Percentiles rank a stretch among this genome's conserved stretches.
These are phyloP conservation scores for Hymenoscyphus occultus DNA, from an alignment of 2,329 filamentous ascomycete genomes.

Conservation along the genomic window DNA sequence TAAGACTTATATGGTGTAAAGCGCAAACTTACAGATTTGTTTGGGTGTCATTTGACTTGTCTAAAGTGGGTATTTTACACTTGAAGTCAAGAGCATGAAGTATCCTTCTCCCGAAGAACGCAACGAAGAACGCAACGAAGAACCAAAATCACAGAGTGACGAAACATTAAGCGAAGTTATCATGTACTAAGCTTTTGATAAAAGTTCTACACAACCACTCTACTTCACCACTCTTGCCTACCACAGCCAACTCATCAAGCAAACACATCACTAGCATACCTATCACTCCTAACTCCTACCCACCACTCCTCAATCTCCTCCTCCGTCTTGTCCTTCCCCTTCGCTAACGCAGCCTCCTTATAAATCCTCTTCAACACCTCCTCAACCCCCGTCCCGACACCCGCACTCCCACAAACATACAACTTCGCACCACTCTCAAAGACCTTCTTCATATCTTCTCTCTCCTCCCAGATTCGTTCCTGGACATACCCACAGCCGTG, in stretches of 20 bases:
- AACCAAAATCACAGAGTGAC: too few relatives aligned
- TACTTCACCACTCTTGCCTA: too few relatives aligned
- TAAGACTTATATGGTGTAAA: too few relatives aligned
- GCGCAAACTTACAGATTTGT: too few relatives aligned
- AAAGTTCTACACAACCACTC: too few relatives aligned
- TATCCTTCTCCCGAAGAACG: too few relatives aligned
- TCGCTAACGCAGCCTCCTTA: slow-evolving; percentile 37
- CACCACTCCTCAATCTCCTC: slow-evolving; percentile 46
- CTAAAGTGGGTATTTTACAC: too few relatives aligned
- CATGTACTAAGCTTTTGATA: too few relatives aligned
- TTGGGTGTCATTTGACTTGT: too few relatives aligned
- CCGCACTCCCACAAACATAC: slow-evolving; percentile 31
- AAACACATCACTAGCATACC: slow-evolving; percentile 47
- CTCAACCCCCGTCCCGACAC: slow-evolving; percentile 45
- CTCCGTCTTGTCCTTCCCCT: slow-evolving; percentile 38
- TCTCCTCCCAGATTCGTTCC: slow-evolving; percentile 31
- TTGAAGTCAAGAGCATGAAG: too few relatives aligned
- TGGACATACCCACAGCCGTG: slow-evolving; percentile 30
- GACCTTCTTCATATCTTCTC: slow-evolving; percentile 25
- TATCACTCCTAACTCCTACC: slow-evolving; percentile 42
- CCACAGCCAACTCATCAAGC: slow-evolving; percentile 6
- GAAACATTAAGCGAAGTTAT: too few relatives aligned
- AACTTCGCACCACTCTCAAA: slow-evolving; percentile 29
- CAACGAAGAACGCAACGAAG: too few relatives aligned
- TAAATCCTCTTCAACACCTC: slow-evolving; percentile 42